Conservation (phyloP, 768 basidiomycete species). For the Psilocybe tampanensis region DNA sequence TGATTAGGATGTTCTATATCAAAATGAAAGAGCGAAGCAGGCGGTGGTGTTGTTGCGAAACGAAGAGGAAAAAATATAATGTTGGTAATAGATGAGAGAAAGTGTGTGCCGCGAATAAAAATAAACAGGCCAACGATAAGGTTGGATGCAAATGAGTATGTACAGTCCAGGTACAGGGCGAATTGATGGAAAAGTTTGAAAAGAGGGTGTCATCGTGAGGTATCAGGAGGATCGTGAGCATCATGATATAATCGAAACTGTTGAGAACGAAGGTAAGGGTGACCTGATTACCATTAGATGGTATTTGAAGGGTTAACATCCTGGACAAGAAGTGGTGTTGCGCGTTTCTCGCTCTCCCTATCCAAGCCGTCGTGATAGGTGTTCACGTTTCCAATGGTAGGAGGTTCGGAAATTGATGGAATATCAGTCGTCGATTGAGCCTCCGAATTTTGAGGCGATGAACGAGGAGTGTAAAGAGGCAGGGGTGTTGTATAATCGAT, state of each 20-base stretch:
- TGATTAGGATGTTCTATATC: background rate
- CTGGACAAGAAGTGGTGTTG: slow-evolving; percentile 11
- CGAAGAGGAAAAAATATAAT: background rate
- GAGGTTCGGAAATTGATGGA: background rate
- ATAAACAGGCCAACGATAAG: background rate
- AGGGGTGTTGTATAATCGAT: slow-evolving; percentile 66
- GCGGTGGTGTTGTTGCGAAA: background rate
- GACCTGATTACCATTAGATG: background rate
- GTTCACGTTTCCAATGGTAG: slow-evolving; percentile 5
- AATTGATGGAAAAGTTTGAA: background rate
- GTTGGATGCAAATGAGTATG: background rate
- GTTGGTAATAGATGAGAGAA: background rate
- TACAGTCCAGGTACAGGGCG: background rate
- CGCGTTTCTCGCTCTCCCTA: slow-evolving; percentile 10
- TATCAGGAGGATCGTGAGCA: background rate
- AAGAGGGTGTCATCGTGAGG: background rate
- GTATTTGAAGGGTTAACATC: slow-evolving; percentile 5
- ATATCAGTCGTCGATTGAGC: background rate
- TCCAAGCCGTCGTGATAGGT: slow-evolving; percentile 13
- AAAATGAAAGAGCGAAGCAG: background rate
- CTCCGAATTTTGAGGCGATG: background rate
- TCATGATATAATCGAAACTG: background rate
- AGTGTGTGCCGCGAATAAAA: background rate
- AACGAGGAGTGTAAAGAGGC: slow-evolving; percentile 60
- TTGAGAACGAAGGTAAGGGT: background rate